Conservation (phyloP, 164 flowering plant species). For the Akebia trifoliata region DNA sequence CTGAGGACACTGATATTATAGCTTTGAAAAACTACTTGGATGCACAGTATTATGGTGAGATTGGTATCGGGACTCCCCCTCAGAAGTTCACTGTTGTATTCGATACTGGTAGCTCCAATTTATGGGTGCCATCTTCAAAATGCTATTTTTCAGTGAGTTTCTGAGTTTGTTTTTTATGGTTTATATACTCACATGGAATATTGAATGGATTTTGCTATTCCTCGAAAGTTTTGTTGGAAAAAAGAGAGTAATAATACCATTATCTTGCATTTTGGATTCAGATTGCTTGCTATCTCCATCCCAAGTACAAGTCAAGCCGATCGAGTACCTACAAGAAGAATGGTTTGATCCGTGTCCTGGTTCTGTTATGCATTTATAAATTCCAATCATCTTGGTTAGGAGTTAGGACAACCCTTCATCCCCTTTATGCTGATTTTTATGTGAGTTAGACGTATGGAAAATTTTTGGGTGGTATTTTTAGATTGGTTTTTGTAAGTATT, state of each 20-base stretch:
- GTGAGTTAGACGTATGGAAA: too few species aligned
- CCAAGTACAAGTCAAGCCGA: slow-evolving; percentile 65
- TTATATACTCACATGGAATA: too few species aligned
- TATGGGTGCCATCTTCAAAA: slow-evolving; percentile 87
- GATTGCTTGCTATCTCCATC: slow-evolving; percentile 88
- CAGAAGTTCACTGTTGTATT: slow-evolving; percentile 85
- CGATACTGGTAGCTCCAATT: slow-evolving; percentile 85
- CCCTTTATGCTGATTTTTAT: too few species aligned
- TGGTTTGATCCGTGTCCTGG: slow-evolving; percentile 41
- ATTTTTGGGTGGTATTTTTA: too few species aligned
- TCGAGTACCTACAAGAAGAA: slow-evolving; percentile 76
- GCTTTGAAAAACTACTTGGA: slow-evolving; percentile 74
- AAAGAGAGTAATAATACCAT: neutral
- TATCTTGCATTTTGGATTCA: slow-evolving; percentile 23
- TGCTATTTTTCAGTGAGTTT: slow-evolving; percentile 32
- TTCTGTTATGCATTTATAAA: too few species aligned
- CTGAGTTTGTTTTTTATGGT: neutral
- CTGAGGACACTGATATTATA: slow-evolving; percentile 58
- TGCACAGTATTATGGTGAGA: slow-evolving; percentile 91
- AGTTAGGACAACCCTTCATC: too few species aligned
- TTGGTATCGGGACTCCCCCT: slow-evolving; percentile 78
- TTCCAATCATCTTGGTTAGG: too few species aligned
- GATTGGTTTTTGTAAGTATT: too few species aligned
- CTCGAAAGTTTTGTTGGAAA: neutral
- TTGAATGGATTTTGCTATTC: neutral